Conservation (phyloP, 176 grass and related monocot species). For the Cocos nucifera region DNA sequence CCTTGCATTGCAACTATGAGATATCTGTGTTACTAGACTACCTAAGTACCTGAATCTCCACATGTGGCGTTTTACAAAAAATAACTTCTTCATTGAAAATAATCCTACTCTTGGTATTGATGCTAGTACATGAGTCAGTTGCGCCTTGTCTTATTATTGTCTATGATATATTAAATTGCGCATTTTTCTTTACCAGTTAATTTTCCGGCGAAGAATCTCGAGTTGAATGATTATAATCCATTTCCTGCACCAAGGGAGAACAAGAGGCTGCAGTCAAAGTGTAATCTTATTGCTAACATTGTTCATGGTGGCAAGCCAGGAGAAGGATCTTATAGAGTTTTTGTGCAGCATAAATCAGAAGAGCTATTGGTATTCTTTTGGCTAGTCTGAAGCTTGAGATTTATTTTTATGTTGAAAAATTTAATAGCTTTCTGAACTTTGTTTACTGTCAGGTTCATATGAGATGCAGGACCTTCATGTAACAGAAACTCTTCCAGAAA, state of each 20-base stretch:
- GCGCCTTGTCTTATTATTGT: too few relatives aligned
- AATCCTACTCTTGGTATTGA: conserved; percentile 82
- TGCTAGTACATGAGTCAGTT: too few relatives aligned
- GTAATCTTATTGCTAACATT: conserved; percentile 89
- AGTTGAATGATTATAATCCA: conserved; percentile 97
- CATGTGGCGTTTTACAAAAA: conserved; percentile 90
- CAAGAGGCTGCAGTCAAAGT: conserved; percentile 71
- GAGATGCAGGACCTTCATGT: conserved; percentile 99
- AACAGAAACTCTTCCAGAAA: conserved; percentile 94
- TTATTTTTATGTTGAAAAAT: too few relatives aligned
- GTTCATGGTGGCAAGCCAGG: conserved; percentile 95
- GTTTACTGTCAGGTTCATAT: conserved; percentile 49
- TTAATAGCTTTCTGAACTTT: not conserved
- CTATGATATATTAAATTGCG: too few relatives aligned
- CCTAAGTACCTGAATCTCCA: conserved; percentile 91
- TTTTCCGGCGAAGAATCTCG: conserved; percentile 93
- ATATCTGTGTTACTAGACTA: conserved; percentile 69
- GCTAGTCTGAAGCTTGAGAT: too few relatives aligned
- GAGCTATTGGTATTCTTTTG: conserved; percentile 58
- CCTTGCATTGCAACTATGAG: conserved; percentile 90
- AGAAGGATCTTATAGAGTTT: conserved; percentile 85
- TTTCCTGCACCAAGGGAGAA: conserved; percentile 60
- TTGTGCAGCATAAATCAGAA: conserved; percentile 89
- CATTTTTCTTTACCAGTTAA: conserved; percentile 40
- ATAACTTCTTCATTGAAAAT: conserved; percentile 92